These are phyloP conservation scores for Starmerella kuoi DNA, from an alignment of 805 yeast genomes.

Conservation along the genomic window DNA sequence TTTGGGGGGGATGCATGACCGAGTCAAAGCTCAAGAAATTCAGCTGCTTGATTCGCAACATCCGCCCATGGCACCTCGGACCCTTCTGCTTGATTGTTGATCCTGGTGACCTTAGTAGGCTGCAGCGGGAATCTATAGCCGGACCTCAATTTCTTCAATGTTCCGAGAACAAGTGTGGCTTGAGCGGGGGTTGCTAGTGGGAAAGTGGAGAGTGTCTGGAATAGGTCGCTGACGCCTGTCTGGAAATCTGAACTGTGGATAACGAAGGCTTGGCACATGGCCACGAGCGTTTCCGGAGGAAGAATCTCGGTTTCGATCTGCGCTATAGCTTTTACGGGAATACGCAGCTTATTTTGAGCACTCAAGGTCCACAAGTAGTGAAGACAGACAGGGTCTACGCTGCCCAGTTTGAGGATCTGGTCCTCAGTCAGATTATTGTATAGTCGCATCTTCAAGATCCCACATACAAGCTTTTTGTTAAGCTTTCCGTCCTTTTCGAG, in stretches of 20 bases:
- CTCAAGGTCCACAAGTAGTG: neutral
- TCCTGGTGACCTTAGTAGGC: neutral
- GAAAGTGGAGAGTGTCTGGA: neutral
- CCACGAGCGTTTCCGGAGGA: neutral
- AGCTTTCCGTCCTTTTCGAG: no score
- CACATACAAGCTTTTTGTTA: no score
- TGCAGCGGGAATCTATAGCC: neutral
- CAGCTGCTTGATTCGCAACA: no score
- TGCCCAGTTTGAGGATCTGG: no score
- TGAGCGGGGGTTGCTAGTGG: neutral
- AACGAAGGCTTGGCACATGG: neutral
- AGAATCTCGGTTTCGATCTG: neutral
- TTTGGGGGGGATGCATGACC: no score
- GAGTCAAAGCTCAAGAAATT: no score
- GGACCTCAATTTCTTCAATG: neutral
- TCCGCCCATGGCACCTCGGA: no score
- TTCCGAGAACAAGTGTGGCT: neutral
- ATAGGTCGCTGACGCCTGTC: neutral
- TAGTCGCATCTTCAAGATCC: no score
- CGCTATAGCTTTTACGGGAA: neutral
- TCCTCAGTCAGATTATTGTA: no score
- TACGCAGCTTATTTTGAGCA: neutral
- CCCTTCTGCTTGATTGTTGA: no score
- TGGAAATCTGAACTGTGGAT: neutral
- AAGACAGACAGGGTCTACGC: no score